phyloP scores from a whole-genome alignment of 345 rosid genomes.

The Salix caprea region DNA sequence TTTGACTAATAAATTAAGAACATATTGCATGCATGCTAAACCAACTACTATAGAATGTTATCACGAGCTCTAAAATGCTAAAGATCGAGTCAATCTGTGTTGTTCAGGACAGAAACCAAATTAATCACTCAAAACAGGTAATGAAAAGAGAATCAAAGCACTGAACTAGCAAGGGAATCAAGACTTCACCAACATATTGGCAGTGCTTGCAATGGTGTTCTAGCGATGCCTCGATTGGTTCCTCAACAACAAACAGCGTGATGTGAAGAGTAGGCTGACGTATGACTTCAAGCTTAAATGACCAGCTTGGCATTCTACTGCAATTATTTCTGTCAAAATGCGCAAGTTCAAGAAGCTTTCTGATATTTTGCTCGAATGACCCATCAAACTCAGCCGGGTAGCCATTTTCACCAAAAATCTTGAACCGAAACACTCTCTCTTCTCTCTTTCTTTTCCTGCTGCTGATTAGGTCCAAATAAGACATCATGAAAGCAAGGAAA shows the following conservation, averaged over 20 bases:
- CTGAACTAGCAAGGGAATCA: not conserved
- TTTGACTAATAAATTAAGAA: too few relatives aligned
- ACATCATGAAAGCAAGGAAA: constrained; percentile 2
- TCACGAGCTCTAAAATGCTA: not conserved
- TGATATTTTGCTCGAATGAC: constrained; percentile 57
- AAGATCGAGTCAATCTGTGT: not conserved
- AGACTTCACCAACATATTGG: constrained; percentile 71
- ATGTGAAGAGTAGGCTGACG: constrained; percentile 72
- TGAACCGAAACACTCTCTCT: constrained; percentile 65
- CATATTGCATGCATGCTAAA: too few relatives aligned
- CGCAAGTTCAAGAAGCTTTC: constrained; percentile 61
- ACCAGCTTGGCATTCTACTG: constrained; percentile 56
- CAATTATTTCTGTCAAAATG: constrained; percentile 36
- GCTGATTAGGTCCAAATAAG: constrained; percentile 20
- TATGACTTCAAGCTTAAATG: constrained; percentile 82
- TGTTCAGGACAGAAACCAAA: not conserved
- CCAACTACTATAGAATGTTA: too few relatives aligned
- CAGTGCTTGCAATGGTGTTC: constrained; percentile 74
- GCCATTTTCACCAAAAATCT: constrained; percentile 67
- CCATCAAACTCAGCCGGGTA: constrained; percentile 61
- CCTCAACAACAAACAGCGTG: constrained; percentile 67
- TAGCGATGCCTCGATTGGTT: constrained; percentile 49
- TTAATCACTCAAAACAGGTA: not conserved
- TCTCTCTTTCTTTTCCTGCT: constrained; percentile 76
- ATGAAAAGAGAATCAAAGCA: not conserved